Conservation (phyloP, 2,329 filamentous ascomycete species). For the Fusarium pseudograminearum region DNA sequence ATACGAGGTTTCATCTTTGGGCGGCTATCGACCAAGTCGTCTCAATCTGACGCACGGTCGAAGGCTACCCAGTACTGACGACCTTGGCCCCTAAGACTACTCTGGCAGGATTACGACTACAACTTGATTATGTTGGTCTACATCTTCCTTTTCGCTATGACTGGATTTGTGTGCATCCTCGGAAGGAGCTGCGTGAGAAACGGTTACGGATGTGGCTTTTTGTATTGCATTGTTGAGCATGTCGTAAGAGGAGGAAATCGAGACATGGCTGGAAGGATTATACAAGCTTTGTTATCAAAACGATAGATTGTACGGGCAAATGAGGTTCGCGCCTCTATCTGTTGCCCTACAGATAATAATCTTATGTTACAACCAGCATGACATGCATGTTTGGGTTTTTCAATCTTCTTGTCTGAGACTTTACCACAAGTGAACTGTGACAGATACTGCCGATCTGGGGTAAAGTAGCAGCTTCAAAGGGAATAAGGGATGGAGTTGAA, state of each 20-base stretch:
- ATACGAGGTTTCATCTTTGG: slow-evolving; percentile 25
- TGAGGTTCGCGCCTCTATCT: slow-evolving; percentile 53
- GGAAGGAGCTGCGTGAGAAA: slow-evolving; percentile 45
- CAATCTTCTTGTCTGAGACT: slow-evolving; percentile 7
- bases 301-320: slow-evolving; percentile 55
- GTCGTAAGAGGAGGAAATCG: slow-evolving; percentile 44
- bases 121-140: slow-evolving; percentile 16
- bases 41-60: slow-evolving; percentile 22
- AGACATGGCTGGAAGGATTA: slow-evolving; percentile 37
- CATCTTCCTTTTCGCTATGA: slow-evolving; percentile 26
- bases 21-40: slow-evolving; percentile 31
- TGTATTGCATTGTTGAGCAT: slow-evolving; percentile 45
- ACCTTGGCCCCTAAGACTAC: slow-evolving; percentile 20
- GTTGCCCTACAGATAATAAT: slow-evolving; percentile 50
- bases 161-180: slow-evolving; percentile 37
- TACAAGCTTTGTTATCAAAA: slow-evolving; percentile 46
- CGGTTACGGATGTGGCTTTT: slow-evolving; percentile 28
- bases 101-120: slow-evolving; percentile 24
- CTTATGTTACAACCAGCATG: slow-evolving; percentile 49
- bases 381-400: slow-evolving; percentile 40
- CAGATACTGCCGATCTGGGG: background rate
- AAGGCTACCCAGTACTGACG: slow-evolving; percentile 28
- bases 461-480: background rate
- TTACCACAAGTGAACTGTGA: slow-evolving; percentile 8
- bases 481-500: slow-evolving; percentile 7